Evolutionary conservation across 2,329 filamentous ascomycete species (phyloP), one percentile per base, ranked within the genome.

Genomic region (Phaeomoniella chlamydospora): DNA sequence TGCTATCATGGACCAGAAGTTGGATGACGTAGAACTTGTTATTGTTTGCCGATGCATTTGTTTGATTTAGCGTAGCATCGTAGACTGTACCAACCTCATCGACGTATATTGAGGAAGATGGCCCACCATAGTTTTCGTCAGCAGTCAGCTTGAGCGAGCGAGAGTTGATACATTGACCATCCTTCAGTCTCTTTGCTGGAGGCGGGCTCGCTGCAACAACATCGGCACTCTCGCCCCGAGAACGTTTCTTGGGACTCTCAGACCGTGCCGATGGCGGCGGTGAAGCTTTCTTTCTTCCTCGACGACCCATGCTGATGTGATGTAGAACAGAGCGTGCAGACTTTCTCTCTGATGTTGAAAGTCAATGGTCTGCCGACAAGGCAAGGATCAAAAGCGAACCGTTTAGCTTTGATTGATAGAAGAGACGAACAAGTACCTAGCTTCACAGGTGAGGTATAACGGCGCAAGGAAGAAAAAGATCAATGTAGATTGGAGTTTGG

Each of bases 21-120:
- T 84, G 78, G 14, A 81, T 50, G 30, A 72, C 70, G 49, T 84
- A 85, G 54, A 83, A 85, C 31, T 90, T 90, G 55, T 90, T 88
- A 55, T 81, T 80, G 50, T 88, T 90, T 33, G 67, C 57, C 0
- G 63, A 59, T 0, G 80, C 63, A 45, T 85, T 81, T 9, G 83
- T 80, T 52, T 87, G 80, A 45, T 87, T 90, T 32, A 92, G 62
- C 0, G 80, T 76, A 0, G 80, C 83, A 50, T 92, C 84, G 53
- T 73, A 88, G 33, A 88, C 83, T 37, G 79, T 58, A 14, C 74
- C 73, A 29, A 68, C 56, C 1, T 68, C 57, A 41, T 78, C 78
- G 38, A 88, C 70, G 49, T 80, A 76, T 18, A 92, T 26, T n/a
- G 9, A 9, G n/a, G 22, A 26, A 9, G 22, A 26, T n/a, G 22